phyloP scores from a whole-genome alignment of 2,329 filamentous ascomycete species.

The Pseudocercospora vitis region DNA sequence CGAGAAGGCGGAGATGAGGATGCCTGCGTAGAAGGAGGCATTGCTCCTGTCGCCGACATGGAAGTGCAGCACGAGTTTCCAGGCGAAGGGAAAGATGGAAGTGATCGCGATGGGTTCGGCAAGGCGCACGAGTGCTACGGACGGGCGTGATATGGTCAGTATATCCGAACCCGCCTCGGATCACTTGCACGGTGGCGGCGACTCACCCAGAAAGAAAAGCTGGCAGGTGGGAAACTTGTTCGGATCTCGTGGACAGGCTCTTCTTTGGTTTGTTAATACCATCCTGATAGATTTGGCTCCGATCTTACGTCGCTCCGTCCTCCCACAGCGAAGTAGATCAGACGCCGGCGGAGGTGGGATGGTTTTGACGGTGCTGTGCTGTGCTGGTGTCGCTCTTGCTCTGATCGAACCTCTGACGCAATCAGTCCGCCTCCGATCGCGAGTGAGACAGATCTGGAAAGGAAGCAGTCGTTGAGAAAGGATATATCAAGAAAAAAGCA shows the following conservation, averaged over 20 bases:
- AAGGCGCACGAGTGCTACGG: constrained; percentile 85
- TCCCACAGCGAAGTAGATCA: constrained; percentile 8
- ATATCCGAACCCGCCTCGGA: too few species aligned
- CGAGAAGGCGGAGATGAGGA: constrained; percentile 83
- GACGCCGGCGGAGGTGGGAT: too few species aligned
- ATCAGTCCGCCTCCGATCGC: background rate
- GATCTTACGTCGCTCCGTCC: constrained; percentile 27
- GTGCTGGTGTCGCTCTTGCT: background rate
- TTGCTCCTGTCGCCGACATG: constrained; percentile 68
- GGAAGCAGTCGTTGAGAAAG: background rate
- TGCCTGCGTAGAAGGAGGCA: constrained; percentile 83
- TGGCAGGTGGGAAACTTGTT: constrained; percentile 79
- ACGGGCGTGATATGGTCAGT: too few species aligned
- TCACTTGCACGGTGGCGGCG: background rate
- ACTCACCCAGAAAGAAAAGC: constrained; percentile 78
- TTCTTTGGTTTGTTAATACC: constrained; percentile 29
- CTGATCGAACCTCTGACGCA: background rate
- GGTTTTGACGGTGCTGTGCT: too few species aligned
- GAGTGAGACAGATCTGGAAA: background rate
- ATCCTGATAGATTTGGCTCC: constrained; percentile 25
- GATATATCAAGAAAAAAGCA: constrained; percentile 3
- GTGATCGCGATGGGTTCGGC: constrained; percentile 91
- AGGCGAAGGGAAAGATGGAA: constrained; percentile 90
- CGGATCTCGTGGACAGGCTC: constrained; percentile 55
- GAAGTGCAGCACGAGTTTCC: constrained; percentile 77